Percentiles rank a stretch among this genome's conserved stretches.
phyloP scores from a whole-genome alignment of 352 stramenopile species.

The Phytophthora parvispora region DNA sequence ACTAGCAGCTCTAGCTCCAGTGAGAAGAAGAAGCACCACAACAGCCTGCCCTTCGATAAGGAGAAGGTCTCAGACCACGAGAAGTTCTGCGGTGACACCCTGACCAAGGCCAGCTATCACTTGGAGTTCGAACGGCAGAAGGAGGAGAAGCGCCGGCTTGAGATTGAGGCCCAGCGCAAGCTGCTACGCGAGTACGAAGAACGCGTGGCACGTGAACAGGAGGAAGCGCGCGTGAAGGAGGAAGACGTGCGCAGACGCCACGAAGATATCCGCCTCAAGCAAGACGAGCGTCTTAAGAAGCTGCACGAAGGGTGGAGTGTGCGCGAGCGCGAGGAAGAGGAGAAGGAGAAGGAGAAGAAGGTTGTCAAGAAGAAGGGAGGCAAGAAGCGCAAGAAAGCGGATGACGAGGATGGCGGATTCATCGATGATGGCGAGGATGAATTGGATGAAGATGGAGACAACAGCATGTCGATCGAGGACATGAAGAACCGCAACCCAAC shows the following conservation, averaged over 20 bases:
- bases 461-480: conserved; percentile 87
- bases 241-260: conserved; percentile 72
- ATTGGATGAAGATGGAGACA: conserved; percentile 71
- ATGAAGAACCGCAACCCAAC: conserved; percentile 92
- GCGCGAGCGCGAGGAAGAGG: conserved; percentile 85
- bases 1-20: conserved; percentile 17
- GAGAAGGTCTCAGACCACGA: conserved; percentile 91
- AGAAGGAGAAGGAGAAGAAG: conserved; percentile 78
- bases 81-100: conserved; percentile 88
- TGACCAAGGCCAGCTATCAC: conserved; percentile 90
- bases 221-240: conserved; percentile 56
- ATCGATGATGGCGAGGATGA: conserved; percentile 70
- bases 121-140: conserved; percentile 92
- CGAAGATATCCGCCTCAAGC: conserved; percentile 80
- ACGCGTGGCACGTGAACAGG: conserved; percentile 71
- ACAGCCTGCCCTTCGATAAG: conserved; percentile 81
- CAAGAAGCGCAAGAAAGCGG: conserved; percentile 86
- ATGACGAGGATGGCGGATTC: conserved; percentile 75
- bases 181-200: conserved; percentile 88
- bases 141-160: conserved; percentile 84
- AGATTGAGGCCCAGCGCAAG: conserved; percentile 87
- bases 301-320: conserved; percentile 87
- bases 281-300: conserved; percentile 86
- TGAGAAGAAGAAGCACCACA: conserved; percentile 73
- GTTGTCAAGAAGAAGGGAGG: conserved; percentile 74